phyloP scores from a whole-genome alignment of 1,139 yeast genomes.

The Hemisphaericaspora xylofermentans region DNA sequence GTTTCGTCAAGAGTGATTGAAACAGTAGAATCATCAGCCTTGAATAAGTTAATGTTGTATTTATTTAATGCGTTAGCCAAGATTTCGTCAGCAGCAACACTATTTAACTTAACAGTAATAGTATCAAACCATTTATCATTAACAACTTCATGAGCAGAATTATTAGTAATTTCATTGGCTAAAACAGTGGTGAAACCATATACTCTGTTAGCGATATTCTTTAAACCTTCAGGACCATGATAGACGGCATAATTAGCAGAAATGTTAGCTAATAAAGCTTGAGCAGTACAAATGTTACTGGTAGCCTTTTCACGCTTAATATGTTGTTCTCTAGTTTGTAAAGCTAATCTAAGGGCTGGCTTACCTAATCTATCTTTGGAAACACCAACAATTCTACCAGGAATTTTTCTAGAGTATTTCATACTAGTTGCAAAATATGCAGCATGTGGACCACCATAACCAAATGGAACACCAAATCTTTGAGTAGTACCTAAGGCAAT shows the following conservation, averaged over 20 bases:
- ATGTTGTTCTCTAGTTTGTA: slow-evolving; percentile 98
- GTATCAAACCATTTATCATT: slow-evolving; percentile 86
- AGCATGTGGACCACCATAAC: slow-evolving; percentile 99
- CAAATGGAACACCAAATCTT: slow-evolving; percentile 96
- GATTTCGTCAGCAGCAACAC: slow-evolving; percentile 56
- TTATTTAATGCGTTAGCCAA: slow-evolving; percentile 57
- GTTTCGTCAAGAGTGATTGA: slow-evolving; percentile 88
- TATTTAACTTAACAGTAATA: slow-evolving; percentile 60
- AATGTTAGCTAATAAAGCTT: slow-evolving; percentile 92
- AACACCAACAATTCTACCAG: slow-evolving; percentile 93
- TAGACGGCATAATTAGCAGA: slow-evolving; percentile 95
- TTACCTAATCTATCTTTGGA: slow-evolving; percentile 90
- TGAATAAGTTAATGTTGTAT: slow-evolving; percentile 73
- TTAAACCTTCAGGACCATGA: slow-evolving; percentile 92
- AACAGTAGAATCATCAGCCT: slow-evolving; percentile 59
- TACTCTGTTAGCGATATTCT: slow-evolving; percentile 74
- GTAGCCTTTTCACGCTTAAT: slow-evolving; percentile 97
- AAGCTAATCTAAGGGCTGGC: slow-evolving; percentile 84
- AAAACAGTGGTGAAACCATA: slow-evolving; percentile 72
- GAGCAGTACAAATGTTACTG: slow-evolving; percentile 96
- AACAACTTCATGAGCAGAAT: slow-evolving; percentile 47
- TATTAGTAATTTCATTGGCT: slow-evolving; percentile 53
- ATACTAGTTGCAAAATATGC: slow-evolving; percentile 89
- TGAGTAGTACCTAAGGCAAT: slow-evolving; percentile 91
- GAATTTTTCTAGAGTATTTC: slow-evolving; percentile 84